A percentile compares a stretch with the other conserved stretches of the same genome.
Conservation (phyloP, 257 asterid species). For the Nyctanthes arbortristis region DNA sequence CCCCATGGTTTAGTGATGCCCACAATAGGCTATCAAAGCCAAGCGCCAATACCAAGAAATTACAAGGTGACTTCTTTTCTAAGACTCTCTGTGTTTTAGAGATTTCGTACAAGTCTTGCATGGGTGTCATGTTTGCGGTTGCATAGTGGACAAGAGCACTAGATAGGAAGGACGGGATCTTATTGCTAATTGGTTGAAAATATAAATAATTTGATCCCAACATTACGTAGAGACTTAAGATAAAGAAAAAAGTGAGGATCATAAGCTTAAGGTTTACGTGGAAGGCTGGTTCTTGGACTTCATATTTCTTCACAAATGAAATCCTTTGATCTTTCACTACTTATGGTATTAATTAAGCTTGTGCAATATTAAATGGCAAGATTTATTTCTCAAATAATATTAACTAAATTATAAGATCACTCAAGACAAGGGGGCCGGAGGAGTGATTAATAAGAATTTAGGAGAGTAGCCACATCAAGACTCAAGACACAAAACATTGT, state of each 20-base stretch:
- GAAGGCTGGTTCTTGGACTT: neutral
- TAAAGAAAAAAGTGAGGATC: neutral
- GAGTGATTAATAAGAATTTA: too few species aligned
- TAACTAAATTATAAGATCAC: too few species aligned
- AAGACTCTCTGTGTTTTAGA: slow-evolving; percentile 29
- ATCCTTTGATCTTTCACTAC: neutral
- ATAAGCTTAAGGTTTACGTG: neutral
- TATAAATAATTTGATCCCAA: slow-evolving; percentile 11
- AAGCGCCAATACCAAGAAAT: slow-evolving; percentile 39
- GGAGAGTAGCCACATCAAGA: too few species aligned
- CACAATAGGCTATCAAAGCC: slow-evolving; percentile 44
- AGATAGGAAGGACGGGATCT: slow-evolving; percentile 35
- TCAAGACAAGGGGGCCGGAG: too few species aligned
- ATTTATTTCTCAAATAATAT: neutral
- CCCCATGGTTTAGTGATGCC: slow-evolving; percentile 38
- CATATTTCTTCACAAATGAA: neutral
- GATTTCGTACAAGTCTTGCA: slow-evolving; percentile 33
- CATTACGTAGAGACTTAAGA: neutral
- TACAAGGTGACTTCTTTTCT: slow-evolving; percentile 40
- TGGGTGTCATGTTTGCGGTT: slow-evolving; percentile 25
- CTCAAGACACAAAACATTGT: too few species aligned
- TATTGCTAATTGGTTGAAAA: slow-evolving; percentile 29
- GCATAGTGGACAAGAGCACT: slow-evolving; percentile 39
- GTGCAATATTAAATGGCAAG: neutral
- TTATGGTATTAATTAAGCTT: neutral